A percentile compares a stretch with the other conserved stretches of the same genome.
Conservation (phyloP, 257 asterid genomes). For the Marsdenia floribunda region DNA sequence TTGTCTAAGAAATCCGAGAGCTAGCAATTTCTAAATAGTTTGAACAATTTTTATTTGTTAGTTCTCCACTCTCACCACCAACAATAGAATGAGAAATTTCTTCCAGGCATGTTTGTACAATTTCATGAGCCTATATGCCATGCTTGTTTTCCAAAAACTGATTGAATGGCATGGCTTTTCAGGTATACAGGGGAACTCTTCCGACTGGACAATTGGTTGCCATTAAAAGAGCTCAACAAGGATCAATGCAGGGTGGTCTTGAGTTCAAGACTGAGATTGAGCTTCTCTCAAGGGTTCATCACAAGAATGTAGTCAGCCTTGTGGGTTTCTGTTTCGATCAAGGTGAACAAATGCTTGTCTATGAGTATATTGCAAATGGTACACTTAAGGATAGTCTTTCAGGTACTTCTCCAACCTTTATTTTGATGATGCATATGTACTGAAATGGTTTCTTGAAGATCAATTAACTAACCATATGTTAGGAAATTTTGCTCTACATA, state of each 20-base stretch:
- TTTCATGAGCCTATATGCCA: neutral
- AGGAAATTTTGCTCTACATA: neutral
- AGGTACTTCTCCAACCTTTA: slow-evolving; percentile 1
- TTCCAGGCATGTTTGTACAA: neutral
- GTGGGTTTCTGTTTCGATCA: slow-evolving; percentile 88
- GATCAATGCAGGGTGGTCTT: slow-evolving; percentile 63
- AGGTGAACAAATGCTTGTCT: slow-evolving; percentile 86
- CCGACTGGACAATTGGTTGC: slow-evolving; percentile 62
- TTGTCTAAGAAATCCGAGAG: neutral
- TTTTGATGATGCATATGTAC: neutral
- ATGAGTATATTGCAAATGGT: slow-evolving; percentile 77
- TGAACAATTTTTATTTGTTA: neutral
- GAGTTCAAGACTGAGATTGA: slow-evolving; percentile 97
- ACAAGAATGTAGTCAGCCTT: slow-evolving; percentile 72
- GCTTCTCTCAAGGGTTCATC: slow-evolving; percentile 96
- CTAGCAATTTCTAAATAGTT: neutral
- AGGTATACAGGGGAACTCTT: slow-evolving; percentile 83
- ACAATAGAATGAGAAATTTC: neutral
- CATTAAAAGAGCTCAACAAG: slow-evolving; percentile 70
- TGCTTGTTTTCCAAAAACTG: neutral
- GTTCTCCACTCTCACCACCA: neutral
- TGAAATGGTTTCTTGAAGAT: neutral
- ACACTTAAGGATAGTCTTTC: slow-evolving; percentile 72
- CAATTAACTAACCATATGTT: neutral
- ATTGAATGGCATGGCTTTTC: neutral